Base-by-base conservation (phyloP, 305 asterid genomes). In the Fraxinus dipetala region DNA sequence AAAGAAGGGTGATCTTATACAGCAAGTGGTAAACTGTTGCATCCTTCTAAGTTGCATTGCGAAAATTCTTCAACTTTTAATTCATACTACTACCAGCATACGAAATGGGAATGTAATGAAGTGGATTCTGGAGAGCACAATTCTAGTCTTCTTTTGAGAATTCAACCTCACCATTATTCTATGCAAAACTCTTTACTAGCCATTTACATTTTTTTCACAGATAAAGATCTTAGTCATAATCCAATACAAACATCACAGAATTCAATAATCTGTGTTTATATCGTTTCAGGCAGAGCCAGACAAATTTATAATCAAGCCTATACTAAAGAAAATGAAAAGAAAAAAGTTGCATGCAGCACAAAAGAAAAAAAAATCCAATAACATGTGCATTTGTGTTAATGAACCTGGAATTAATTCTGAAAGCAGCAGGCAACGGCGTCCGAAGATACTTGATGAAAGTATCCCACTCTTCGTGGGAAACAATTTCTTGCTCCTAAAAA, bases 361-460 rank as follows among this genome's bases (percentile, higher is more conserved):
- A 75, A n/a, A 24, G 13, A 61, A 13, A 9, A 2, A 43, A 20
- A 77, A 65, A 9, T 45, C 9, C 14, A 20, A 32, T 59, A 11
- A 16, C 31, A 35, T 1, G 22, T 2, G 81, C 73, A 54, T 54
- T 14, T 70, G 45, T 14, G 40, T 31, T 30, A 13, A 81, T 2
- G 43, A 77, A 95, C 99, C 99, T 93, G 85, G 98, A 89, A 84
- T 96, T 96, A 79, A 96, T 90, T 80, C 99, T 92, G 89, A 96
- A 96, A 86, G 99, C 99, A 83, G 98, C 95, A 56, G 99, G 99
- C 59, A 96, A 85, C 65, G 98, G 97, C 75, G 84, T 88, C 84
- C 92, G 86, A n/a, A 96, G 89, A 82, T 80, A 91, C n/a, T 87
- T 91, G 13, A 90, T 89, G 67, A 93, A 94, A 84, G 90, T 69